Base-by-base conservation (phyloP, 768 basidiomycete genomes). In the Leccinum subgranulosum region DNA sequence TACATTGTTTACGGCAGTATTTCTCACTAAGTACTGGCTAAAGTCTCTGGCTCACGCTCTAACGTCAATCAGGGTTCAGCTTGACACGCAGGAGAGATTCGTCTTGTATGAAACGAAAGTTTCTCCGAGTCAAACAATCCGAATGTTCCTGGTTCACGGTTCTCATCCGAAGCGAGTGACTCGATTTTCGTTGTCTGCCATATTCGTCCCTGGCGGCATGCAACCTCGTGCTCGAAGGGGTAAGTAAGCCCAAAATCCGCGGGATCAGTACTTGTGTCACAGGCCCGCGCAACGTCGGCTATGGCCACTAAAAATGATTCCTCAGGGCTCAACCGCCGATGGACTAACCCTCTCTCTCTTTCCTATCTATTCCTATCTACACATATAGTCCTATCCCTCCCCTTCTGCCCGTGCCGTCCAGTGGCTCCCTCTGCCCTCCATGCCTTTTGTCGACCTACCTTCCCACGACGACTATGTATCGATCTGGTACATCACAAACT, bases 401-500 rank as follows among this genome's bases (percentile, higher is more conserved):
- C 17, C 33, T 52, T 52, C 53, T 54, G 39, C 48, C 50, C 53
- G 52, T 41, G 11, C 51, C 52, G 15, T 53, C 29, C 23, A 23
- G 23, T 2, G 51, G 51, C 45, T 59, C 31, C 29, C 43, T 47
- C 51, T 49, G 55, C 57, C 49, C 57, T 86, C 84, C 28, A 89
- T 90, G 88, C 87, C 88, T 50, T 85, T 76, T 75, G 79, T 90
- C 67, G 85, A 89, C 67, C 66, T 90, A 56, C 74, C 82, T 61
- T 81, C 82, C 60, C 64, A 69, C 34, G 80, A 83, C 62, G 88
- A 90, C 78, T 84, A 84, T 69, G 84, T 83, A 51, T 84, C 86
- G 19, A 81, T 91, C 55, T 86, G 79, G 79, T 92, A 91, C 74
- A 79, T 68, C 54, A 88, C 90, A 15, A 90, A 88, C 70, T 76